These are phyloP conservation scores for Cyclotella kingstonii DNA, from an alignment of 108 stramenopile species.

Conservation along the genomic window DNA sequence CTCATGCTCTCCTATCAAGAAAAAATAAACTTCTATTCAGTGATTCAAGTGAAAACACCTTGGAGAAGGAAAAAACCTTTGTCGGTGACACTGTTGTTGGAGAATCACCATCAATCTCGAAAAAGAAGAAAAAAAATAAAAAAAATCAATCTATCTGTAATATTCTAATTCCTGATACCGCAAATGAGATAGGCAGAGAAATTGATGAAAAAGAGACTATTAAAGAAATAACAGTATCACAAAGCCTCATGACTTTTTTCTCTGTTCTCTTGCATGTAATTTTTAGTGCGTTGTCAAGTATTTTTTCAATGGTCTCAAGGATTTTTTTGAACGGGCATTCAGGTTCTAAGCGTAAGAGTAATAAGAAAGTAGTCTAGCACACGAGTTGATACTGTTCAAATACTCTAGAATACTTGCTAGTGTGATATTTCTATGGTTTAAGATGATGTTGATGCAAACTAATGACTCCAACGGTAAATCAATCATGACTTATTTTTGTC, in stretches of 20 bases:
- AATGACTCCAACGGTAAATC: neutral
- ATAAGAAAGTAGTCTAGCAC: no score
- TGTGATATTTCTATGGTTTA: conserved; percentile 1
- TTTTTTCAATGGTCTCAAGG: conserved; percentile 14
- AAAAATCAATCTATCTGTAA: neutral
- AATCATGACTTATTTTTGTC: neutral
- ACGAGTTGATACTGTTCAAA: no score
- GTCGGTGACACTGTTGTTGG: neutral
- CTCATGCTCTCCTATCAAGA: no score
- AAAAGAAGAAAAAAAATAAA: conserved; percentile 25
- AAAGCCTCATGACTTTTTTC: conserved; percentile 19
- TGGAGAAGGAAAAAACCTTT: neutral
- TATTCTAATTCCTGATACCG: neutral
- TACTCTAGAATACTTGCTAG: no score
- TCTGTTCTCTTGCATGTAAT: conserved; percentile 21
- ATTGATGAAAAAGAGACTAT: neutral
- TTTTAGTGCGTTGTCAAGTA: conserved; percentile 5
- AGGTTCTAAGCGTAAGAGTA: no score
- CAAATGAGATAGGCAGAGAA: neutral
- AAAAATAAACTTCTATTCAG: no score
- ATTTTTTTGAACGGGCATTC: conserved; percentile 7
- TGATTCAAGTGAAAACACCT: neutral
- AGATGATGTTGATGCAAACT: neutral
- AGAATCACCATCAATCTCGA: conserved; percentile 19
- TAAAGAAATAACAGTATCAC: conserved; percentile 14